Base-by-base conservation (phyloP, 805 yeast species). In the Yarrowia osloensis region DNA sequence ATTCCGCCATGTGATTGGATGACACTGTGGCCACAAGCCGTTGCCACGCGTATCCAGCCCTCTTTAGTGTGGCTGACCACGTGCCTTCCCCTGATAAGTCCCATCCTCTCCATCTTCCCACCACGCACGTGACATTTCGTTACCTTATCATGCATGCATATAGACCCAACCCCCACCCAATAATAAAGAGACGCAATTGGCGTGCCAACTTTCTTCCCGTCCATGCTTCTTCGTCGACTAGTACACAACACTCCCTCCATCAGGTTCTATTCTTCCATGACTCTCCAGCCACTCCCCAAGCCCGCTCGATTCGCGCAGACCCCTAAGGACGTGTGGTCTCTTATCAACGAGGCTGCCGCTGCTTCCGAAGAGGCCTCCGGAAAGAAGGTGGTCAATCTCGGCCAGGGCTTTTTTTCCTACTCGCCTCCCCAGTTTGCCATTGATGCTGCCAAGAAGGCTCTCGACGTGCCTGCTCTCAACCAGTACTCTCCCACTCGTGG, bases 351-450 rank as follows among this genome's bases (percentile, higher is more conserved):
- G 74, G 89, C 99, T 1, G 98, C 98, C 0, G 96, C 96, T 2
- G 85, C 85, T 4, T 92, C 96, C 15, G 88, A 87, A 69, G 74
- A 71, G 9, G 86, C 86, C 54, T 76, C 85, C 40, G 92, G 91
- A n/a, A 82, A 88, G 72, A 89, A 91, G 65, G 86, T 94, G 67
- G 88, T 88, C 69, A 95, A 95, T 73, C 83, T 95, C 68, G 99
- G 99, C 37, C 99, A 95, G 77, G 99, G 99, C 1, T 95, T 95
- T 79, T 95, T 95, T 81, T 91, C 97, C 1, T 95, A 94, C 76
- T 85, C 93, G 33, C 99, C 99, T 2, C 99, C 99, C 0, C 84
- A 86, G n/a, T 95, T 95, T 78, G 97, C 96, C 17, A 81, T 89
- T 68, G 83, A 86, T 12, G 96, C 97, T 7, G 96, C 94, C 19